These are phyloP conservation scores for Penicillium sp. DNA, from an alignment of 2,329 filamentous ascomycete genomes.

Conservation along the genomic window DNA sequence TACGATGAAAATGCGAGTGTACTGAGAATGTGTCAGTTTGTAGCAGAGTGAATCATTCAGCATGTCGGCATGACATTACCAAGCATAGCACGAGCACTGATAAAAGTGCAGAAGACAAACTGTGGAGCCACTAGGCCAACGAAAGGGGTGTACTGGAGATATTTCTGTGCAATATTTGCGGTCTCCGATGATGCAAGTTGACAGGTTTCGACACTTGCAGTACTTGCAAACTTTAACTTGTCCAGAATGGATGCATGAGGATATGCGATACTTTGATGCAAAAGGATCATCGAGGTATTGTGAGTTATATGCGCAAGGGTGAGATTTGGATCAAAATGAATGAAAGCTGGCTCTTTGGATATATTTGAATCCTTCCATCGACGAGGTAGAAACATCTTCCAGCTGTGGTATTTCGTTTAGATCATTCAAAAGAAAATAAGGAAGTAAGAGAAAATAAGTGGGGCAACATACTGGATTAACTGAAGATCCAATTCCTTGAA, in stretches of 20 bases:
- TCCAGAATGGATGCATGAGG: constrained; percentile 7
- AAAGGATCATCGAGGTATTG: constrained; percentile 54
- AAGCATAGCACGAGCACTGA: constrained; percentile 36
- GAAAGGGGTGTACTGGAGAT: constrained; percentile 43
- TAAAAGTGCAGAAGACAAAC: constrained; percentile 53
- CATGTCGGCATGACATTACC: no score
- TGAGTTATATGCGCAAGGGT: constrained; percentile 55
- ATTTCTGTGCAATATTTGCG: constrained; percentile 52
- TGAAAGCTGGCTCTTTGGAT: constrained; percentile 22
- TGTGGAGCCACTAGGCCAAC: constrained; percentile 33
- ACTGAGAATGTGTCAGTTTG: not conserved
- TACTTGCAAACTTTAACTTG: constrained; percentile 45
- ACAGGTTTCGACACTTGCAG: constrained; percentile 56
- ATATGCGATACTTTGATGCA: constrained; percentile 38
- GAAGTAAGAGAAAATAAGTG: not conserved
- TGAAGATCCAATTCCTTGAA: constrained; percentile 56
- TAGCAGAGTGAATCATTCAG: no score
- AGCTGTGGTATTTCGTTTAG: constrained; percentile 18
- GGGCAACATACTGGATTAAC: constrained; percentile 40
- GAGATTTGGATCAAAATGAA: constrained; percentile 53
- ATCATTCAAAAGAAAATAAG: not conserved
- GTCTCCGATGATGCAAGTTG: constrained; percentile 53
- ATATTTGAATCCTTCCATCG: constrained; percentile 46
- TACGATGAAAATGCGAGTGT: constrained; percentile 5
- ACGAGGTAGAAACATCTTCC: constrained; percentile 52